Conservation (phyloP, 768 basidiomycete species). For the Hysterangium stoloniferum region DNA sequence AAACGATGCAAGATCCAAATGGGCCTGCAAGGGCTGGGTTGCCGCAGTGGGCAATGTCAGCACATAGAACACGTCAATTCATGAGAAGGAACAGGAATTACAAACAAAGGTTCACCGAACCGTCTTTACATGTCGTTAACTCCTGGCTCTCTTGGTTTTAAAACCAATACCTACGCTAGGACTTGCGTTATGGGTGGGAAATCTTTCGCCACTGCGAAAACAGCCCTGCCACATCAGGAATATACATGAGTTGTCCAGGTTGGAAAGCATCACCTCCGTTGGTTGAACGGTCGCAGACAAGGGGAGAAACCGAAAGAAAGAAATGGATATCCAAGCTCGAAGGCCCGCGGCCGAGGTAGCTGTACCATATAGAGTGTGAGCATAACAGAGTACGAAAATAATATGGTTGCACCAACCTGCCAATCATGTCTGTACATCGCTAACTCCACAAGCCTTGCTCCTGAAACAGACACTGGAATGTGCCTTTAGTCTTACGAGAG, state of each 20-base stretch:
- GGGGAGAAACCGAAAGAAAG: not conserved
- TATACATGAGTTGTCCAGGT: slow-evolving; percentile 11
- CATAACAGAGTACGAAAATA: not conserved
- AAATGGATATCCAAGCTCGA: not conserved
- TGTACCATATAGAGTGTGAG: not conserved
- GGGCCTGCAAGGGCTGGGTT: slow-evolving; percentile 14
- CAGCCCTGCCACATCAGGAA: slow-evolving; percentile 8
- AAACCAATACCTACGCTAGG: slow-evolving; percentile 9
- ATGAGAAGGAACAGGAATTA: not conserved
- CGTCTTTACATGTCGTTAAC: too few species aligned
- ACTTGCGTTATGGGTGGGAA: slow-evolving; percentile 14
- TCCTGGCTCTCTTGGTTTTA: too few species aligned
- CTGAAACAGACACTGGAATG: slow-evolving; percentile 14
- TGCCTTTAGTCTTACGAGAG: too few species aligned
- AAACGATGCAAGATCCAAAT: slow-evolving; percentile 14
- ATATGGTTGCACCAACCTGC: slow-evolving; percentile 6
- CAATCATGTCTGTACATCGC: slow-evolving; percentile 12
- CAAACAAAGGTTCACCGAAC: too few species aligned
- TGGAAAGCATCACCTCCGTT: slow-evolving; percentile 13
- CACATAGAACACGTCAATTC: slow-evolving; percentile 12
- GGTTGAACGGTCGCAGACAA: slow-evolving; percentile 14
- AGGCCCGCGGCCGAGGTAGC: slow-evolving; percentile 14
- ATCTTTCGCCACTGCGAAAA: slow-evolving; percentile 13
- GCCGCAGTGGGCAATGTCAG: slow-evolving; percentile 16
- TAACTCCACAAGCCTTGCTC: slow-evolving; percentile 14